Conservation (phyloP, 192 early-diverging fungal genomes). For the Paraglomus brasilianum region DNA sequence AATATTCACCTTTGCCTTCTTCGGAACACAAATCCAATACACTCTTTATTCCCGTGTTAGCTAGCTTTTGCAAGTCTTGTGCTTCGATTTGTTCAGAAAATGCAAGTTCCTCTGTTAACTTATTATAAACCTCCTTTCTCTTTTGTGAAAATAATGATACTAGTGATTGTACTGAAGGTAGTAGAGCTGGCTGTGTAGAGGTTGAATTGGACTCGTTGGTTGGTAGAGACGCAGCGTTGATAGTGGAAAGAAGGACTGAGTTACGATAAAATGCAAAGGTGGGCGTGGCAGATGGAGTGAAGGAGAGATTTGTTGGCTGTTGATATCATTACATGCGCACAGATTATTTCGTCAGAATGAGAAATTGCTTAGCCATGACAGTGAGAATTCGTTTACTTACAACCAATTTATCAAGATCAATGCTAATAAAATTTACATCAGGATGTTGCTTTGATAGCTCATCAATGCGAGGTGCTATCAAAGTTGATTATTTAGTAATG, state of each 20-base stretch:
- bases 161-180: background rate
- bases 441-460: background rate
- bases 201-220: background rate
- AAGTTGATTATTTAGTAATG: background rate
- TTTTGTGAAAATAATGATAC: background rate
- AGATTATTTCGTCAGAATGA: background rate
- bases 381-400: background rate
- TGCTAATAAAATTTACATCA: background rate
- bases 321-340: background rate
- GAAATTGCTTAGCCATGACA: background rate
- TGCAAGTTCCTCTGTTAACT: conserved; percentile 5
- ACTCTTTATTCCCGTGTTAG: background rate
- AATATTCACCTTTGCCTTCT: background rate
- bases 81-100: background rate
- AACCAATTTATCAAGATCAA: background rate
- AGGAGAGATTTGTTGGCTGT: background rate
- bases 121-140: background rate
- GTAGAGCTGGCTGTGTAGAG: background rate
- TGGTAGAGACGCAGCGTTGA: background rate
- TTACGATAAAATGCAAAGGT: conserved; percentile 9
- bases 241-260: background rate
- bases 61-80: background rate
- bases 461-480: background rate
- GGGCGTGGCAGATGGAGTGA: background rate
- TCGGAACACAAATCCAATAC: conserved; percentile 7